phyloP scores from a whole-genome alignment of 2,329 filamentous ascomycete species.

The Sporothrix phasma region DNA sequence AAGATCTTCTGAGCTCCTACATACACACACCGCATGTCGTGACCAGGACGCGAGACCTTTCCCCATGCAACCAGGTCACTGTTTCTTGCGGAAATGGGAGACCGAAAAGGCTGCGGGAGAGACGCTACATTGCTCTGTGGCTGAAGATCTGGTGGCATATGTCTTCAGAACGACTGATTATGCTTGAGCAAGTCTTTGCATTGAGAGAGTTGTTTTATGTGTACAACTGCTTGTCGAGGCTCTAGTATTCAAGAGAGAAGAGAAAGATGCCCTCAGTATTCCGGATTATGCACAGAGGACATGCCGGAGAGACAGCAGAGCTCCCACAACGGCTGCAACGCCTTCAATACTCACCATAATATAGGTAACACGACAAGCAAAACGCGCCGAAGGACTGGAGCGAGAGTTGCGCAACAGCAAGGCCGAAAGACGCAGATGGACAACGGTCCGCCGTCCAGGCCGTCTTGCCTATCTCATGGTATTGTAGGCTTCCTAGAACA shows the following conservation, averaged over 20 bases:
- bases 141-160: too few species aligned
- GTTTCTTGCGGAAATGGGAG: too few species aligned
- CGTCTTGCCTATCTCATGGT: too few species aligned
- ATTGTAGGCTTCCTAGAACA: too few species aligned
- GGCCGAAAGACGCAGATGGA: background rate
- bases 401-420: background rate
- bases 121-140: too few species aligned
- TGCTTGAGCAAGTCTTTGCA: too few species aligned
- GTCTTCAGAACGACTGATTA: too few species aligned
- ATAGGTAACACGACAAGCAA: background rate
- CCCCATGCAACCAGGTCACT: background rate
- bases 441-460: conserved; percentile 18
- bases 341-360: background rate
- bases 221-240: too few species aligned
- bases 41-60: background rate
- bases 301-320: background rate
- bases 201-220: too few species aligned
- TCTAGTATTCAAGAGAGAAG: background rate
- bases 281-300: background rate
- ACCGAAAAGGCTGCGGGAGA: too few species aligned
- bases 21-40: background rate
- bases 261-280: background rate
- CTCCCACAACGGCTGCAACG: background rate
- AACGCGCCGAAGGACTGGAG: background rate
- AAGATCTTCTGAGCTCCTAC: background rate